Conservation (phyloP, 1,284 basidiomycete genomes). For the Mycena sp. region DNA sequence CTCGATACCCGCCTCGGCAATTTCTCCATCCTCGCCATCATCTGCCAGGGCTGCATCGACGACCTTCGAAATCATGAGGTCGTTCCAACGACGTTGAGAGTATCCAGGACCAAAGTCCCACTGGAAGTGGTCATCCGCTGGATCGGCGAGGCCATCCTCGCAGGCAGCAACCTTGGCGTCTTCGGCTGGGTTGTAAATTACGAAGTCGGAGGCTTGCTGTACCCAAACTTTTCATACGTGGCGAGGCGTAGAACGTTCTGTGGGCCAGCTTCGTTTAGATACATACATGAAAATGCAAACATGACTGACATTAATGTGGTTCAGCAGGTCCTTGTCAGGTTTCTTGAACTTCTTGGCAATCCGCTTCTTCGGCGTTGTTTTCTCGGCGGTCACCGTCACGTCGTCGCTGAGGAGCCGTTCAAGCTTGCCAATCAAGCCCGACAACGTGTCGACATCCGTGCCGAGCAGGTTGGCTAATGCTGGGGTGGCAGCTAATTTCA, state of each 20-base stretch:
- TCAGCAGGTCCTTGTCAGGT: neutral
- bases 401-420: conserved; percentile 1
- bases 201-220: neutral
- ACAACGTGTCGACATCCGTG: conserved; percentile 15
- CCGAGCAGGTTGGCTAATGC: conserved; percentile 15
- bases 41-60: too few species aligned
- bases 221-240: neutral
- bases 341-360: neutral
- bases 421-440: conserved; percentile 7
- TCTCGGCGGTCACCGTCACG: neutral
- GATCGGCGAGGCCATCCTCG: too few species aligned
- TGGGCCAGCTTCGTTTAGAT: neutral
- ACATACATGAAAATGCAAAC: neutral
- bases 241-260: neutral
- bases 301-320: neutral
- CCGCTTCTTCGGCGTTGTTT: neutral
- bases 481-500: conserved; percentile 1
- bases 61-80: too few species aligned
- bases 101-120: too few species aligned
- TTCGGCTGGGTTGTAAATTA: neutral
- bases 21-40: too few species aligned
- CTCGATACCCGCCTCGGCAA: too few species aligned
- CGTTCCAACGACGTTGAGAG: too few species aligned
- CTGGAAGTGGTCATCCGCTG: too few species aligned
- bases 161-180: neutral